phyloP scores from a whole-genome alignment of 805 yeast species.

The Wickerhamomyces chambardii region DNA sequence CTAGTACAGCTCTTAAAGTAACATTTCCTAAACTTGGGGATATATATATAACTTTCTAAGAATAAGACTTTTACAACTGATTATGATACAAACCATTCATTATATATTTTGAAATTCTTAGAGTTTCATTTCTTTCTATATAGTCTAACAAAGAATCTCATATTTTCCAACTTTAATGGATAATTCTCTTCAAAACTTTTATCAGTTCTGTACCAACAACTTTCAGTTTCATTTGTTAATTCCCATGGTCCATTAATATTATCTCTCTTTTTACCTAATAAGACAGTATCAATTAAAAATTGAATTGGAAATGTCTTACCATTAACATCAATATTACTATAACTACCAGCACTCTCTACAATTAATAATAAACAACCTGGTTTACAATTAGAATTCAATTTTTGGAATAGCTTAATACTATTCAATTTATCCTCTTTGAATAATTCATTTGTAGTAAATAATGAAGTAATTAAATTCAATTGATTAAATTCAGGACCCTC shows the following conservation, averaged over 20 bases:
- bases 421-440: slow-evolving; percentile 59
- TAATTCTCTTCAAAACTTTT: slow-evolving; percentile 46
- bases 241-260: slow-evolving; percentile 65
- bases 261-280: slow-evolving; percentile 40
- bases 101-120: too few species aligned
- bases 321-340: slow-evolving; percentile 73
- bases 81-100: too few species aligned
- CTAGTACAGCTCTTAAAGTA: too few species aligned
- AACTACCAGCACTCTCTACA: slow-evolving; percentile 87
- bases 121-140: slow-evolving; percentile 41
- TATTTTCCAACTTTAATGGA: slow-evolving; percentile 68
- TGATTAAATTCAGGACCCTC: slow-evolving; percentile 17
- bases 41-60: too few species aligned
- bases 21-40: too few species aligned
- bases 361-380: slow-evolving; percentile 55
- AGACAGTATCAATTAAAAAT: slow-evolving; percentile 64
- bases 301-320: slow-evolving; percentile 75
- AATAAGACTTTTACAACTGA: too few species aligned
- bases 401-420: slow-evolving; percentile 51
- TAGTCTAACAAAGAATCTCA: slow-evolving; percentile 77
- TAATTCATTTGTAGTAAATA: slow-evolving; percentile 84
- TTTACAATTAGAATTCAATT: slow-evolving; percentile 39
- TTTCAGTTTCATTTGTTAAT: slow-evolving; percentile 54
- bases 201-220: slow-evolving; percentile 71
- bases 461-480: slow-evolving; percentile 51